Evolutionary conservation across 139 green algal genomes (phyloP).

Genomic region (Coelastrella sp.): DNA sequence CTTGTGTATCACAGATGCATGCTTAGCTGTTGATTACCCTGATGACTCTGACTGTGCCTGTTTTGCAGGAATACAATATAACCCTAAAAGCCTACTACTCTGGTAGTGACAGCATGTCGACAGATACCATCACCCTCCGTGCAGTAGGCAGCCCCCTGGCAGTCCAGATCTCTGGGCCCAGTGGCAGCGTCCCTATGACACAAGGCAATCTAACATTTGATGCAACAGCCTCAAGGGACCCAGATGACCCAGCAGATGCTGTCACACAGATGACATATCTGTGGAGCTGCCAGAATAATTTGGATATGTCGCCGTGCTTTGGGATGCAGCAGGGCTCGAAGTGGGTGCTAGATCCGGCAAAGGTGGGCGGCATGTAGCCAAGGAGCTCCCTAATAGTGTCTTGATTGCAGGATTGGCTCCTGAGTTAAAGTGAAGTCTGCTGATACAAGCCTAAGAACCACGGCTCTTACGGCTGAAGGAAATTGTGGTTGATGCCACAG

Average conservation of each 20-base stretch:
- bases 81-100: conserved; percentile 1
- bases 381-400: no score
- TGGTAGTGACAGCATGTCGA: neutral
- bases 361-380: no score
- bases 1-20: no score
- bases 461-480: no score
- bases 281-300: conserved; percentile 2
- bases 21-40: no score
- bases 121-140: neutral
- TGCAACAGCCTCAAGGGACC: neutral
- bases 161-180: neutral
- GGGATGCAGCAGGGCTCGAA: neutral
- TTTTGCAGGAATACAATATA: neutral
- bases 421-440: no score
- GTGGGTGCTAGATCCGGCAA: neutral
- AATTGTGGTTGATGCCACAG: no score
- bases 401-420: no score
- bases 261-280: neutral
- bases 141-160: neutral
- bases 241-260: conserved; percentile 19
- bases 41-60: no score
- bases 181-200: neutral
- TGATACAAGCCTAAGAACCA: no score
- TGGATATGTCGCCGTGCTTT: conserved; percentile 30
- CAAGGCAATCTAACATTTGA: conserved; percentile 34